Conservation (phyloP, 1,284 basidiomycete species). For the Meira nashicola region DNA sequence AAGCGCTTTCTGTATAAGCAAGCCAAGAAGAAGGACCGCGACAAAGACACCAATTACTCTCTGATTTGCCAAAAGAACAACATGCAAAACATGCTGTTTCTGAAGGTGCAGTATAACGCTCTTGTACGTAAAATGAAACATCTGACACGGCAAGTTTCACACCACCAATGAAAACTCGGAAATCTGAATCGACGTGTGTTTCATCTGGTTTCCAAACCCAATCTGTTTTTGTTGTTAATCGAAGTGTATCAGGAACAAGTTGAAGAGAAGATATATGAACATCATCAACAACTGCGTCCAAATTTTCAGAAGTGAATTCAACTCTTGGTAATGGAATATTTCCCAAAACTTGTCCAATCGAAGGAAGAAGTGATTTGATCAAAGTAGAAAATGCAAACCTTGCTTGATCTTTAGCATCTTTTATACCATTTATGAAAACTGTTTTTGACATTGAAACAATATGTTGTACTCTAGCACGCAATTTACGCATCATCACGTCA, state of each 20-base stretch:
- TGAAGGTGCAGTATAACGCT: conserved; percentile 10
- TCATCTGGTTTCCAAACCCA: conserved; percentile 3
- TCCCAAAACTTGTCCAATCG: conserved; percentile 4
- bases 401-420: not conserved
- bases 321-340: conserved; percentile 13
- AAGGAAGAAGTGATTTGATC: conserved; percentile 5
- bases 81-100: conserved; percentile 1
- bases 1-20: conserved; percentile 14
- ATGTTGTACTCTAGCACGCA: not conserved
- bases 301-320: conserved; percentile 13
- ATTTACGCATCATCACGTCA: not conserved
- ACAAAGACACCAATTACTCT: conserved; percentile 9
- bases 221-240: not conserved
- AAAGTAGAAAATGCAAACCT: not conserved
- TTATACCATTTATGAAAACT: conserved; percentile 4
- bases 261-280: conserved; percentile 2
- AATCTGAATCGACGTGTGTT: conserved; percentile 1
- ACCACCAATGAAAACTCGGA: not conserved
- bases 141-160: conserved; percentile 10
- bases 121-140: conserved; percentile 12
- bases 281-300: conserved; percentile 16
- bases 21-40: conserved; percentile 12
- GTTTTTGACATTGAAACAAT: not conserved
- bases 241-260: conserved; percentile 11
- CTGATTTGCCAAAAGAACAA: conserved; percentile 9